Base-by-base conservation (phyloP, 257 asterid species). In the Ligustrum vulgare region DNA sequence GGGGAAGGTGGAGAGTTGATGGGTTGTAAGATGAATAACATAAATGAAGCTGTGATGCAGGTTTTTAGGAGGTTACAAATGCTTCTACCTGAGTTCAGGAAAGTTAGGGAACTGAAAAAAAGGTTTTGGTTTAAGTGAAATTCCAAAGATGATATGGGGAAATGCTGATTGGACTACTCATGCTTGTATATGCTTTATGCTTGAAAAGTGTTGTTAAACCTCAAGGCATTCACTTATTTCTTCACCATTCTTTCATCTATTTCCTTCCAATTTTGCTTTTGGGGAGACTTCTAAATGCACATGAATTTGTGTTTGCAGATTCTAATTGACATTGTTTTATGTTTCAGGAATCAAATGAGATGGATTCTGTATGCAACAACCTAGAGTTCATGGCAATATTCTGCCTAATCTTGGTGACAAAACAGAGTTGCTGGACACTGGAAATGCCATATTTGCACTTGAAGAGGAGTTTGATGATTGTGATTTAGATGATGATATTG, bases 391-490 rank as follows among this genome's bases (percentile, higher is more conserved):
- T 70, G 86, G 83, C 78, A 81, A 80, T 77, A 69, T 81, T 67
- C 79, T 72, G 23, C 77, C 73, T 68, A 77, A 78, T 65, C 74
- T 80, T 78, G 82, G 84, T 49, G 76, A 85, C 77, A 70, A 87
- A 63, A 78, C 86, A 73, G 85, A 86, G 80, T 82, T 82, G 77
- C 88, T 80, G 83, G 84, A 84, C 72, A 43, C 83, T 71, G 86
- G 81, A 64, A 87, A 84, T 72, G 92, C 79, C 39, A 79, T 80
- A 75, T 85, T 90, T 80, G 75, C 82, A 71, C 84, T 87, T 71
- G 96, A 88, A 79, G 89, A 83, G 75, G 95, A 85, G 71, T 90
- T 87, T 84, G 98, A 88, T 79, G 87, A 81, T 67, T 92, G 87
- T 66, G 97, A 89, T 83, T 74, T 89, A 80, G 98, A 93, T 41